A percentile compares a stretch with the other conserved stretches of the same genome.
phyloP scores from a whole-genome alignment of 257 asterid species.

The Plectranthus barbatus region DNA sequence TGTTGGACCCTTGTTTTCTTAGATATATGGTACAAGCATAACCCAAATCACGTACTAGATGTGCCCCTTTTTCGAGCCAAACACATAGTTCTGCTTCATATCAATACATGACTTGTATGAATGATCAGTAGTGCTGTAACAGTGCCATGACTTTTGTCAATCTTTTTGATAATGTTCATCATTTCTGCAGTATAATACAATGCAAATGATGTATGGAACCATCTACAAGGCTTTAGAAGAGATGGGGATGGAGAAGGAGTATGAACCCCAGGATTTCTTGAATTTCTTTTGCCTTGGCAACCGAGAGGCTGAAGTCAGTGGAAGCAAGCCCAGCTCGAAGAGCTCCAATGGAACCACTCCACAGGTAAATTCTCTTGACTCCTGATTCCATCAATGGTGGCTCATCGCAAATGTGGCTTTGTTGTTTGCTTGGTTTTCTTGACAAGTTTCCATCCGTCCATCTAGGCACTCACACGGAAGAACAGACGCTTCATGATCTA shows the following conservation, averaged over 20 bases:
- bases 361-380: slow-evolving; percentile 37
- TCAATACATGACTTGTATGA: no score
- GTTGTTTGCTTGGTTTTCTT: neutral
- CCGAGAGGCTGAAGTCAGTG: slow-evolving; percentile 44
- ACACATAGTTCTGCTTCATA: no score
- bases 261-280: slow-evolving; percentile 76
- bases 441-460: neutral
- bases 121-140: no score
- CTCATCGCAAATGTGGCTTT: neutral
- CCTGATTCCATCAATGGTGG: neutral
- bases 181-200: slow-evolving; percentile 63
- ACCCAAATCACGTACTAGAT: no score
- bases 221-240: slow-evolving; percentile 78
- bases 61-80: no score
- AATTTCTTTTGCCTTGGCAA: slow-evolving; percentile 92
- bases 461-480: slow-evolving; percentile 51
- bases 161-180: neutral
- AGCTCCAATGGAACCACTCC: slow-evolving; percentile 44
- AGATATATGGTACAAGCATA: no score
- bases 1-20: neutral
- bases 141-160: no score
- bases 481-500: slow-evolving; percentile 79
- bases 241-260: slow-evolving; percentile 55
- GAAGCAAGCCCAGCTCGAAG: slow-evolving; percentile 22
- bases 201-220: slow-evolving; percentile 88